Evolutionary conservation across 208 protist species (phyloP), one percentile per base, ranked within the genome.

Genomic region (Trypanosoma rangeli): DNA sequence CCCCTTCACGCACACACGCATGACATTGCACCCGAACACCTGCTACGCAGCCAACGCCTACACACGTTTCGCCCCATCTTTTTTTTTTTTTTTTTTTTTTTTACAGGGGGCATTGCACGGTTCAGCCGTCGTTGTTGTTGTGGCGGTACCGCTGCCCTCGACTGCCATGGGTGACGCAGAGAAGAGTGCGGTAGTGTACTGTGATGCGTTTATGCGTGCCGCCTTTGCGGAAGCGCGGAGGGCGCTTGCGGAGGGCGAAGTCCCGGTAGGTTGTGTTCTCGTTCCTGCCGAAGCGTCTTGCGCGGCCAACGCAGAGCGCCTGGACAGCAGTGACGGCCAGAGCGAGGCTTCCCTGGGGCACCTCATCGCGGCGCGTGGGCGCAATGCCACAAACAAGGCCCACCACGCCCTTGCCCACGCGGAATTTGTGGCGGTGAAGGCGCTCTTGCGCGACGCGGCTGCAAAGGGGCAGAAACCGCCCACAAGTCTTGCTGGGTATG

Each of bases 181-280:
- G 3, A 59, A 39, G 0, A 49, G 69, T 53, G 52, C 28, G 18
- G 59, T 78, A 48, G 76, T 72, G 37, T 94, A 92, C 58, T 79
- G 83, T 5, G 80, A 85, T 44, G 68, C 31, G 16, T 94, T 90
- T 61, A 97, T 97, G 92, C 66, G 54, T 10, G 72, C 50, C 7
- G 92, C 92, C 8, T 78, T 95, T 35, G 35, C 49, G 4, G 86
- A 94, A 49, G 92, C 89, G 0, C 60, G 56, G 31, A 15, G 46
- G 16, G 92, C 92, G 10, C 78, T 95, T 7, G 42, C 1, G 13
- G 79, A 90, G 50, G 87, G 92, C 9, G 97, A 99, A 62, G 97
- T 99, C 4, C 97, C 97, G 0, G 96, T 99, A 15, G 97, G 97
- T 9, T 98, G 97, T 79, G 97, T 98, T 2, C 66, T 98, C 28